phyloP scores from a whole-genome alignment of 192 early-diverging fungal species.

The Backusella morwellensis region DNA sequence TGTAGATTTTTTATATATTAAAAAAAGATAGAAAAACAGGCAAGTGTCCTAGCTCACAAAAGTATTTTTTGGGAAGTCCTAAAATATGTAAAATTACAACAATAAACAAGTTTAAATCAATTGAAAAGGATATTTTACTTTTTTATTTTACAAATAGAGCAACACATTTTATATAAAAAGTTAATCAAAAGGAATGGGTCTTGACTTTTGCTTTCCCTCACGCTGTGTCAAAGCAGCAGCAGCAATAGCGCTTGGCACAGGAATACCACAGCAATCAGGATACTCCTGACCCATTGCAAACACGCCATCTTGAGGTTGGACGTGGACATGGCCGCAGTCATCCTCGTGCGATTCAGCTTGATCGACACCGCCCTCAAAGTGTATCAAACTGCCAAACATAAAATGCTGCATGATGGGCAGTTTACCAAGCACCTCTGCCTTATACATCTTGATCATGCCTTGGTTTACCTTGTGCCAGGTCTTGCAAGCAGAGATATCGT shows the following conservation, averaged over 20 bases:
- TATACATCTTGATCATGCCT: slow-evolving; percentile 97
- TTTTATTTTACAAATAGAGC: not conserved
- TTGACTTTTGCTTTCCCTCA: slow-evolving; percentile 1
- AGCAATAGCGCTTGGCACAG: slow-evolving; percentile 79
- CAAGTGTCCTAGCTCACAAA: too few species aligned
- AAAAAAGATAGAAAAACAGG: too few species aligned
- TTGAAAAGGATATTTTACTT: not conserved
- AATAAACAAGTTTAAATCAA: too few species aligned
- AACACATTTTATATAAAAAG: not conserved
- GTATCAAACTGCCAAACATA: slow-evolving; percentile 84
- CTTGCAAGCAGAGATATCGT: slow-evolving; percentile 91
- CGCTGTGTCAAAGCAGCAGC: slow-evolving; percentile 50
- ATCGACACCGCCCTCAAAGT: slow-evolving; percentile 59
- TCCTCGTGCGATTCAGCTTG: slow-evolving; percentile 44
- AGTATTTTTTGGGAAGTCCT: too few species aligned
- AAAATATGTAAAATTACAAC: too few species aligned
- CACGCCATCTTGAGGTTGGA: slow-evolving; percentile 39
- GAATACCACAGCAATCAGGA: slow-evolving; percentile 79
- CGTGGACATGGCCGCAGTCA: slow-evolving; percentile 55
- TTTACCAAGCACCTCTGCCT: slow-evolving; percentile 88
- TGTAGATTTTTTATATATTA: too few species aligned
- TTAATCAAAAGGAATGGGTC: slow-evolving; percentile 35
- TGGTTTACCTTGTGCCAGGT: slow-evolving; percentile 90
- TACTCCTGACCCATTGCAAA: slow-evolving; percentile 79
- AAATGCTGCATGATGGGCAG: slow-evolving; percentile 99